Percentiles rank a stretch among this genome's conserved stretches.
Conservation (phyloP, 129 eudicot species). For the Lactuca sativa region DNA sequence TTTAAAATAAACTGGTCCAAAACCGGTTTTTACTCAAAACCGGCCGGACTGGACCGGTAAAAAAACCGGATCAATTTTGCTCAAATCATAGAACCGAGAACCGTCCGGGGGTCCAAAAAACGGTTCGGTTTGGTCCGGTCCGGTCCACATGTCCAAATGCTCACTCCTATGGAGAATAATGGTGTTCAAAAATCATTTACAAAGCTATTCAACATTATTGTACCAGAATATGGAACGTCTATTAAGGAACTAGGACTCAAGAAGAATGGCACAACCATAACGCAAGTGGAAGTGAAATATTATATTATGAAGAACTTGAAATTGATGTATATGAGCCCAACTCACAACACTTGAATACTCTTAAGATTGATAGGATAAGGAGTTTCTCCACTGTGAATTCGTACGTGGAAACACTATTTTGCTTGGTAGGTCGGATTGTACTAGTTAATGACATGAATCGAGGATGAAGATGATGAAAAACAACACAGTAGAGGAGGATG, state of each 20-base stretch:
- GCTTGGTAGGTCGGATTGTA: neutral
- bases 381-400: neutral
- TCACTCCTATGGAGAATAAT: neutral
- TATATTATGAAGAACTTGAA: neutral
- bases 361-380: neutral
- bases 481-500: neutral
- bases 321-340: neutral
- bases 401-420: slow-evolving; percentile 12
- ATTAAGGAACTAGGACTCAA: neutral
- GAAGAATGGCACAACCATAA: neutral
- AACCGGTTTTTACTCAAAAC: no score
- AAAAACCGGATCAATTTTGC: no score
- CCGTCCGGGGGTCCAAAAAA: no score
- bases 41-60: no score
- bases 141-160: no score
- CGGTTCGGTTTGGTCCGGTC: no score
- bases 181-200: neutral
- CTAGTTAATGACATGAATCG: neutral
- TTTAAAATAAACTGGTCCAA: no score
- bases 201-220: neutral
- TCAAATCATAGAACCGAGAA: no score
- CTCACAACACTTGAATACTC: neutral
- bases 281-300: neutral
- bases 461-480: neutral
- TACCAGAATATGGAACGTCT: neutral